Evolutionary conservation across 208 protist species (phyloP), one percentile per base, ranked within the genome.

Genomic region (Crithidia thermophila): DNA sequence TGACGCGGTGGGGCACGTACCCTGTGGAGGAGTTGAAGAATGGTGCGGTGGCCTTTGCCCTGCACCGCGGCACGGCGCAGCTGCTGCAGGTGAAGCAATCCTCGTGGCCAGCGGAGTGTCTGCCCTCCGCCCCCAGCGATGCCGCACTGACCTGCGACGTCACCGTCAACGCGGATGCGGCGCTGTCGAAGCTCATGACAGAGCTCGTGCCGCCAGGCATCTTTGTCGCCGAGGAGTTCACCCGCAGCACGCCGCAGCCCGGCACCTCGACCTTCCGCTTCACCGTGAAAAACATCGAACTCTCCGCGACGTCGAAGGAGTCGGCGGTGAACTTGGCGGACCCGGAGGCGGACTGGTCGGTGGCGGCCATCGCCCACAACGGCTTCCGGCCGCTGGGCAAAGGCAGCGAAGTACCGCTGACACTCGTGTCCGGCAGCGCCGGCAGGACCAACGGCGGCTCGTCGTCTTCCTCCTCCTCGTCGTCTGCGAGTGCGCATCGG

Each of bases 361-460:
- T 96, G 20, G 90, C 90, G 1, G 90, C 81, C 20, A 85, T 96
- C 10, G 85, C 85, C 14, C 90, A 96, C 77, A 96, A 96, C 55
- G 90, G 90, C 25, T 91, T 91, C 65, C 87, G 85, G 55, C 90
- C 93, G 75, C 79, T 96, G 5, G 81, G 90, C 14, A 73, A 85
- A 23, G 90, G 90, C 20, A 72, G 71, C 31, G 90, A 96, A 67
- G 85, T 90, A 37, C 67, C 84, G 25, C 64, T 96, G 34, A 52
- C 67, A 18, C 80, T 85, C 13, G 53, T 49, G 57, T 33, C 55
- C 11, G 18, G 46, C n/a, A 68, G 16, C 28, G 28, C 60, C 13
- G 51, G 23, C 40, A 18, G 10, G 16, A 14, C 14, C 28, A 21
- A n/a, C 33, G 20, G 21, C 13, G 10, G 23, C 23, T 57, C 23